Percentiles rank a stretch among this genome's conserved stretches.
phyloP scores from a whole-genome alignment of 176 grass and related monocot species.

The Tillandsia fasciculata region DNA sequence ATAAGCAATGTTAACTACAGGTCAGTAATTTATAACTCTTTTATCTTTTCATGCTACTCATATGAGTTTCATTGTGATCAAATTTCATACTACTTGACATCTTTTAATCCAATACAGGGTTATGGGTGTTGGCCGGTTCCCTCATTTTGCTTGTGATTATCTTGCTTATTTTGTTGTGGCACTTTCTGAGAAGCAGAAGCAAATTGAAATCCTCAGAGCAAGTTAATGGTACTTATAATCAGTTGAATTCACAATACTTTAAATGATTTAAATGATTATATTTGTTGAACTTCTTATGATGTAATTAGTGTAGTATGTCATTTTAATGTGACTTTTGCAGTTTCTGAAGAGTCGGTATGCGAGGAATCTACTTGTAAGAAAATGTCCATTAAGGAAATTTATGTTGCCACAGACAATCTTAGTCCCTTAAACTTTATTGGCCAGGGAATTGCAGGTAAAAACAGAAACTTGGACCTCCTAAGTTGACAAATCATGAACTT shows the following conservation, averaged over 20 bases:
- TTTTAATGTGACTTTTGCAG: not conserved
- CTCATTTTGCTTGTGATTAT: not conserved
- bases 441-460: slow-evolving; percentile 54
- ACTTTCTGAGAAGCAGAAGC: not conserved
- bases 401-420: slow-evolving; percentile 36
- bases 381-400: slow-evolving; percentile 54
- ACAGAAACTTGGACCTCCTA: not conserved
- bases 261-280: not conserved
- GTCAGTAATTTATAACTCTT: not conserved
- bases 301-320: not conserved
- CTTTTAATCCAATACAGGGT: not conserved
- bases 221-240: not conserved
- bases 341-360: slow-evolving; percentile 26
- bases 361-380: slow-evolving; percentile 36
- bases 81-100: not conserved
- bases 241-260: not conserved
- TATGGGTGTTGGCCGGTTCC: not conserved
- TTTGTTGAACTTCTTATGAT: not conserved
- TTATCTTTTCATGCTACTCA: not conserved
- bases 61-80: not conserved
- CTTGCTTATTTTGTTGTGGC: slow-evolving; percentile 2
- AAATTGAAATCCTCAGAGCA: not conserved
- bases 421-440: slow-evolving; percentile 43
- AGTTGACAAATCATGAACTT: not conserved
- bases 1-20: not conserved